These are phyloP conservation scores for Olyra latifolia DNA, from an alignment of 176 grass and related monocot genomes.

Conservation along the genomic window DNA sequence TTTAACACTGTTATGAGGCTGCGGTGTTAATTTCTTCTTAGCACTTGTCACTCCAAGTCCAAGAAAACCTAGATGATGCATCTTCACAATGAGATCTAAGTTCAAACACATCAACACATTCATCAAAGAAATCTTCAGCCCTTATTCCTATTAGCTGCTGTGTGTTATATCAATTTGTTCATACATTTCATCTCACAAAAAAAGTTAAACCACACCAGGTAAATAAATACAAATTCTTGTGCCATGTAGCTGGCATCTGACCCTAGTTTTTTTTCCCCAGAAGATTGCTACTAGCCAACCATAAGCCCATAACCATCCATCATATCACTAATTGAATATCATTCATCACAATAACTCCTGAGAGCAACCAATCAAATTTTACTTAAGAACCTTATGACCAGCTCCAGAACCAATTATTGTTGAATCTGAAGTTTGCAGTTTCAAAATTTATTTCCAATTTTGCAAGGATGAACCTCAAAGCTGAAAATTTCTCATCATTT, in stretches of 20 bases:
- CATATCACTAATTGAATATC: slow-evolving; percentile 10
- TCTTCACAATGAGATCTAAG: slow-evolving; percentile 32
- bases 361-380: not conserved
- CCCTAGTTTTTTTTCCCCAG: not conserved
- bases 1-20: slow-evolving; percentile 4
- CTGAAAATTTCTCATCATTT: not conserved
- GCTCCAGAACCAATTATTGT: slow-evolving; percentile 14
- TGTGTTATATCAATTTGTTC: slow-evolving; percentile 17
- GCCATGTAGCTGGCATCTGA: not conserved
- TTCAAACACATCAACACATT: slow-evolving; percentile 9
- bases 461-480: not conserved
- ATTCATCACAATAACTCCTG: not conserved
- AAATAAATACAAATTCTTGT: not conserved
- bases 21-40: slow-evolving; percentile 35
- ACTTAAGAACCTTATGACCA: not conserved
- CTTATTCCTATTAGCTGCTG: not conserved
- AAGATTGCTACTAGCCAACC: slow-evolving; percentile 10
- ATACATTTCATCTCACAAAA: slow-evolving; percentile 7
- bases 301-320: slow-evolving; percentile 17
- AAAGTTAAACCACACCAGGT: slow-evolving; percentile 7
- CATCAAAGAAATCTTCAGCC: slow-evolving; percentile 6
- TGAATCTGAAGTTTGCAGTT: slow-evolving; percentile 7
- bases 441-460: slow-evolving; percentile 4
- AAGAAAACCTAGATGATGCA: slow-evolving; percentile 35
- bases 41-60: slow-evolving; percentile 35